Conservation (phyloP, 208 protist genomes). For the Tritrichomonas musculus region DNA sequence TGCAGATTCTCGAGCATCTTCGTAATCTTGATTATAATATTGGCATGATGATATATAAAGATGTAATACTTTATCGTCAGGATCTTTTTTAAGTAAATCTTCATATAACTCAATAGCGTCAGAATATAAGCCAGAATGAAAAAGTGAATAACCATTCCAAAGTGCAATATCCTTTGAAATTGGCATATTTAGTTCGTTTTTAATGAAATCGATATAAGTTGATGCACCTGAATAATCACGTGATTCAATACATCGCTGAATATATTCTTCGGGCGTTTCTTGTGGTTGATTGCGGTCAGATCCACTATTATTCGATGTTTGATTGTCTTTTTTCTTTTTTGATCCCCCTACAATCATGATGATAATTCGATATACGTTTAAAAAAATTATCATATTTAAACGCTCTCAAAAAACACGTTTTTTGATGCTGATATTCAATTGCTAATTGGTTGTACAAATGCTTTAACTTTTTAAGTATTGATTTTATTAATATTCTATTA, state of each 20-base stretch:
- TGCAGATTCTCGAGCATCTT: background rate
- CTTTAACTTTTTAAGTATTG: no score
- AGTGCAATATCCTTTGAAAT: background rate
- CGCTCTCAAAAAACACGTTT: no score
- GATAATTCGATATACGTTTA: no score
- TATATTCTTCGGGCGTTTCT: background rate
- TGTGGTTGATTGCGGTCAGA: no score
- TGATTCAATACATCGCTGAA: background rate
- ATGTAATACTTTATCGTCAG: background rate
- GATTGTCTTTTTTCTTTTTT: background rate
- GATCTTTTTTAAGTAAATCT: background rate
- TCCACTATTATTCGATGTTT: no score
- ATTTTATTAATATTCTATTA: no score
- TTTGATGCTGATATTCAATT: no score
- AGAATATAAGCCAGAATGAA: background rate
- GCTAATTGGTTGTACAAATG: no score
- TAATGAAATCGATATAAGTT: constrained; percentile 13
- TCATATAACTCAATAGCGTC: background rate
- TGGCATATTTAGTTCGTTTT: background rate
- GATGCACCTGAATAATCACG: background rate
- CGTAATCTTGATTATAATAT: background rate
- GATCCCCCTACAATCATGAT: background rate
- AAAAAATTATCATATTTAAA: no score
- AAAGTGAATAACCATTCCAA: background rate
- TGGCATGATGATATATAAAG: constrained; percentile 26